These are phyloP conservation scores for Salix udensis DNA, from an alignment of 345 rosid species.

Conservation along the genomic window DNA sequence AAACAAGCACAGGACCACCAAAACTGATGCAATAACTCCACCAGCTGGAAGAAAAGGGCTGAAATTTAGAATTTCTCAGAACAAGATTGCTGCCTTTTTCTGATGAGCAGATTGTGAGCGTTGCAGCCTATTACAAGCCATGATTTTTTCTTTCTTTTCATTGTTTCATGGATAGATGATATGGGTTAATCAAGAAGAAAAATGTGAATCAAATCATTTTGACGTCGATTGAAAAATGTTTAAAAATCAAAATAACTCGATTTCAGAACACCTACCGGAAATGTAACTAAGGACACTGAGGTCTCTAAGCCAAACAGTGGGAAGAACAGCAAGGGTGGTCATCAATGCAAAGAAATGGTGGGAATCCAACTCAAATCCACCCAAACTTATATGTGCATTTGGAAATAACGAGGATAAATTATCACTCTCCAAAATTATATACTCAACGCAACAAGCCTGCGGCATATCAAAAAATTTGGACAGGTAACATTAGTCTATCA, in stretches of 20 bases:
- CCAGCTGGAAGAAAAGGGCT: slow-evolving; percentile 53
- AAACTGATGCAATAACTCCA: slow-evolving; percentile 82
- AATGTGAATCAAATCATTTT: not conserved
- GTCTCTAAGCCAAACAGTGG: slow-evolving; percentile 92
- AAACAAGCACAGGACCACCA: slow-evolving; percentile 77
- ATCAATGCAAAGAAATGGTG: slow-evolving; percentile 66
- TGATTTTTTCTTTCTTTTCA: not conserved
- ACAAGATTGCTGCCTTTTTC: not conserved
- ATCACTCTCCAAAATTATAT: slow-evolving; percentile 84
- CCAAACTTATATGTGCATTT: slow-evolving; percentile 57
- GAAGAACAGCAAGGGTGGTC: slow-evolving; percentile 71
- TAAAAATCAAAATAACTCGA: not conserved
- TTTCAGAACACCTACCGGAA: slow-evolving; percentile 49
- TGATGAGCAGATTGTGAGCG: not conserved
- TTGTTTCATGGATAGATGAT: not conserved
- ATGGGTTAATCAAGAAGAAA: not conserved
- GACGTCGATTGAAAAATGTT: not conserved
- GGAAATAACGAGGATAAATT: slow-evolving; percentile 85
- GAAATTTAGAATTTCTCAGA: slow-evolving; percentile 8
- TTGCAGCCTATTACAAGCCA: not conserved
- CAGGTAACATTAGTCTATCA: not conserved
- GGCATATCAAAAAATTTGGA: slow-evolving; percentile 8
- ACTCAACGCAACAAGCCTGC: slow-evolving; percentile 91
- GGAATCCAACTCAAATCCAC: slow-evolving; percentile 51
- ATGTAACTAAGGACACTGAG: slow-evolving; percentile 78